Evolutionary conservation across 805 yeast genomes (phyloP), one percentile per base, ranked within the genome.

Genomic region (Metschnikowia noctiluminum): DNA sequence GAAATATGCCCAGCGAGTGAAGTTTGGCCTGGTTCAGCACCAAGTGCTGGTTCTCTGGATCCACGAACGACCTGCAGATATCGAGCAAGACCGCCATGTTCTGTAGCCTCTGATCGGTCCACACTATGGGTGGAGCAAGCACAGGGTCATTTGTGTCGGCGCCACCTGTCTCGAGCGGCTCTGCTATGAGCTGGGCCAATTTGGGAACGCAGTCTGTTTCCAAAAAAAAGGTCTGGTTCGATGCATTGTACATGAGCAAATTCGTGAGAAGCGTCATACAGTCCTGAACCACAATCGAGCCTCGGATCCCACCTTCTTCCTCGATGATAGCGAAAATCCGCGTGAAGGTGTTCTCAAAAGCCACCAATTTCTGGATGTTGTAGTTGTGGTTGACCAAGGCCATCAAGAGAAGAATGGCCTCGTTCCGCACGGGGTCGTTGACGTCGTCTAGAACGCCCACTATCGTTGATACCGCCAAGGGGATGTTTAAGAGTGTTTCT

Each of bases 311-410:
- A 31, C 96, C 97, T 65, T 91, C 97, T 53, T 82, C 87, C 13
- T 81, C 83, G 26, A 92, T 82, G 12, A 94, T 85, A n/a, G 72
- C 75, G 59, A 92, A 91, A 11, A 90, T 67, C 51, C 77, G 81
- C 52, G 89, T 97, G 61, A 94, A 91, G 0, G 95, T 85, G 56
- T 89, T 91, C 63, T 94, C 97, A 62, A 94, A 94, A 0, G 96
- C 99, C 9, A 95, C 95, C 15, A 94, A 70, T 60, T 90, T 91
- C 63, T 94, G 99, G 31, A 92, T 83, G 63, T 89, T 92, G 50
- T 84, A 81, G 58, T 89, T 88, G 51, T 87, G 85, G 57, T 84
- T 84, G 11, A 84, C 95, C 2, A 94, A 74, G 10, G 90, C 85
- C 84, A 87, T 84, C 43, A 95, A 71, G n/a, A 95, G 70, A 44